These are phyloP conservation scores for Trametes coccinea DNA, from an alignment of 768 basidiomycete genomes.

Conservation along the genomic window DNA sequence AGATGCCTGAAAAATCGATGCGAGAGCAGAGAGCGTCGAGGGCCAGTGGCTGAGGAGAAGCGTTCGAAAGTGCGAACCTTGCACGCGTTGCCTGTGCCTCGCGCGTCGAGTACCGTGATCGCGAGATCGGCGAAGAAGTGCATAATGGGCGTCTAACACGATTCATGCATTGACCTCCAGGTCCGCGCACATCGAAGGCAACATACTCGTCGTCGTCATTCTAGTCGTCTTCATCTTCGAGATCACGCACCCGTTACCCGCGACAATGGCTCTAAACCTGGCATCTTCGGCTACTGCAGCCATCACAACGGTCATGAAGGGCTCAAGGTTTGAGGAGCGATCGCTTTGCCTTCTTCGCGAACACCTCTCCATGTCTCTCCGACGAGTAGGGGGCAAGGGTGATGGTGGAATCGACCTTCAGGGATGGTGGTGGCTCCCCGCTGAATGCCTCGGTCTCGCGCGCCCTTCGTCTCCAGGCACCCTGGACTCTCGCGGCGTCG, in stretches of 20 bases:
- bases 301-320: slow-evolving; percentile 60
- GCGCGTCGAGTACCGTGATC: neutral
- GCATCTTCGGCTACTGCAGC: neutral
- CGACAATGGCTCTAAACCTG: neutral
- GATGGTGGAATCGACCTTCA: slow-evolving; percentile 88
- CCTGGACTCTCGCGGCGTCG: neutral
- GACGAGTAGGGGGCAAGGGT: slow-evolving; percentile 78
- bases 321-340: slow-evolving; percentile 73
- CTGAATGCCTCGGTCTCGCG: neutral
- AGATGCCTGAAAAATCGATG: neutral
- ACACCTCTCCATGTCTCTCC: slow-evolving; percentile 77
- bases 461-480: neutral
- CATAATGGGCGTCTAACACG: neutral
- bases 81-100: neutral
- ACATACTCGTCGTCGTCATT: neutral
- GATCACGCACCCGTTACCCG: neutral
- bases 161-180: neutral
- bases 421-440: slow-evolving; percentile 93
- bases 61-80: neutral
- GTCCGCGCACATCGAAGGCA: neutral
- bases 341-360: slow-evolving; percentile 60
- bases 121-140: neutral
- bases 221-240: neutral
- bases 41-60: neutral
- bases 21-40: neutral